phyloP scores from a whole-genome alignment of 345 rosid species.

The Tarenaya hassleriana region DNA sequence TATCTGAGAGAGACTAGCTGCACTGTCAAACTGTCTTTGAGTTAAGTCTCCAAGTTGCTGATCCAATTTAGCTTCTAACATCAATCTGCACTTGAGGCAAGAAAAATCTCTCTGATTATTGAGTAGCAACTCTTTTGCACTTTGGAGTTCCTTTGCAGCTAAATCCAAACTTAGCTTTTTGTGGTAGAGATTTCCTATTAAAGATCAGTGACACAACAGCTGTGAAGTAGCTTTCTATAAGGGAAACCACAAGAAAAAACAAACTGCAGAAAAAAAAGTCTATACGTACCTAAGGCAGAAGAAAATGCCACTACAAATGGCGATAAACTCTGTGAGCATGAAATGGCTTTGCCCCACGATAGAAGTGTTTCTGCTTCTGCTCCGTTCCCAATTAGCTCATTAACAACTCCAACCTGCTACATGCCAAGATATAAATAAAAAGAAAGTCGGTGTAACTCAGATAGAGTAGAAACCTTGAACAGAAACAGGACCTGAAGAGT shows the following conservation, averaged over 20 bases:
- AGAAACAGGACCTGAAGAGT: conserved; percentile 63
- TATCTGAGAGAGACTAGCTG: conserved; percentile 19
- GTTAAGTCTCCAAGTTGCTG: conserved; percentile 70
- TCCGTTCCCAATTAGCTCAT: conserved; percentile 81
- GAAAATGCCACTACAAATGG: conserved; percentile 65
- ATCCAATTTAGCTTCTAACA: conserved; percentile 53
- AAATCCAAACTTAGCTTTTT: conserved; percentile 51
- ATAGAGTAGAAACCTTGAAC: conserved; percentile 20
- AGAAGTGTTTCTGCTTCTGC: conserved; percentile 60
- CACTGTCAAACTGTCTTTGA: conserved; percentile 32
- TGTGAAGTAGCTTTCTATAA: conserved; percentile 12
- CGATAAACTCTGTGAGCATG: conserved; percentile 47
- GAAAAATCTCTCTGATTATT: conserved; percentile 32
- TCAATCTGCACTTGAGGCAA: conserved; percentile 59
- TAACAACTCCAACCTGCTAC: conserved; percentile 60
- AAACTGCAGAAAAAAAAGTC: background rate
- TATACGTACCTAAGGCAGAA: conserved; percentile 58
- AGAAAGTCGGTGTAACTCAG: conserved; percentile 12
- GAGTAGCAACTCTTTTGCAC: conserved; percentile 46
- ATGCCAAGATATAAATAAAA: conserved; percentile 11
- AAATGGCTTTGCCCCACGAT: conserved; percentile 77
- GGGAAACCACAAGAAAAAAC: conserved; percentile 9
- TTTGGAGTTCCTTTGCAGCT: conserved; percentile 62
- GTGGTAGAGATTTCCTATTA: conserved; percentile 61
- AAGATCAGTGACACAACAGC: conserved; percentile 13